Conservation (phyloP, 2,329 filamentous ascomycete genomes). For the Mycogone perniciosa region DNA sequence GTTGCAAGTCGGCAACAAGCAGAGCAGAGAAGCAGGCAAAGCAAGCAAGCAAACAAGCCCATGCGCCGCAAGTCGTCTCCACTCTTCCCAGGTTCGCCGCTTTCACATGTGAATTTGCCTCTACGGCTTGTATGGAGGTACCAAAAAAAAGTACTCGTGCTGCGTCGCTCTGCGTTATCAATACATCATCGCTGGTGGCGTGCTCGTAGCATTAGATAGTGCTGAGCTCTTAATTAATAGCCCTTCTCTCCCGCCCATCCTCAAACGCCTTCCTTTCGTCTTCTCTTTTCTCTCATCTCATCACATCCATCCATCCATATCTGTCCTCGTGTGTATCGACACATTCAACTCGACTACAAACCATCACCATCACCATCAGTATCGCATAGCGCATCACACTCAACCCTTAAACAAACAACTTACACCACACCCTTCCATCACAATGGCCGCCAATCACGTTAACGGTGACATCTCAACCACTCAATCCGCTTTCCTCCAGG, state of each 20-base stretch:
- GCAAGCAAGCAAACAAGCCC: background rate
- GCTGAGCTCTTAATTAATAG: constrained; percentile 6
- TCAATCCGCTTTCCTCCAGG: constrained; percentile 45
- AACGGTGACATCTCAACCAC: constrained; percentile 44
- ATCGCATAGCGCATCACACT: too few relatives aligned
- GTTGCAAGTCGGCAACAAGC: too few relatives aligned
- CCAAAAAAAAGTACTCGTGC: background rate
- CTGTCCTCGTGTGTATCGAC: background rate
- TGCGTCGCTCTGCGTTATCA: constrained; percentile 10
- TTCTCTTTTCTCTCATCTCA: background rate
- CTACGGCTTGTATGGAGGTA: background rate
- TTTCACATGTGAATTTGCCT: constrained; percentile 11
- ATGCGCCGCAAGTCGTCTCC: background rate
- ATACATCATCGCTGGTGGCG: constrained; percentile 12
- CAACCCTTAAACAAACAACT: background rate
- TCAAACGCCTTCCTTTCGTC: constrained; percentile 4
- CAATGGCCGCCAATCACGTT: constrained; percentile 38
- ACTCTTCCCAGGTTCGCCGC: constrained; percentile 6
- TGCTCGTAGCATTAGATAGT: constrained; percentile 5
- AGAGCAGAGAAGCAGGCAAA: too few relatives aligned
- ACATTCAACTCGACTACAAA: background rate
- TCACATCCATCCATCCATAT: background rate
- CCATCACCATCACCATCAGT: background rate
- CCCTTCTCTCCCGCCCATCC: constrained; percentile 1
- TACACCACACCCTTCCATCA: constrained; percentile 11